Conservation (phyloP, 148 eudicot species). For the Heliosperma pusillum region DNA sequence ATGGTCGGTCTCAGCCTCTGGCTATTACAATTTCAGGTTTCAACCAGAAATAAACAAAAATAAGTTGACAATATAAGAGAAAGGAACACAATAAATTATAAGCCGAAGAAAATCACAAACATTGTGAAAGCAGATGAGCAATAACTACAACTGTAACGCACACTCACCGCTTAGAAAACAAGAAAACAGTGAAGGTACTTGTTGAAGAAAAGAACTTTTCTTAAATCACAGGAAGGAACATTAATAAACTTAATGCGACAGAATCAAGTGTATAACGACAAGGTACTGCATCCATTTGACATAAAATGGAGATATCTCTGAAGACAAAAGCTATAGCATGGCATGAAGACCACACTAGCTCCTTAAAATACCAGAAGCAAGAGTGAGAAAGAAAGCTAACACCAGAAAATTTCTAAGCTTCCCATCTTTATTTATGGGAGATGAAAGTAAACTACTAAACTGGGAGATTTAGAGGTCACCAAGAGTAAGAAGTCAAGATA, state of each 20-base stretch:
- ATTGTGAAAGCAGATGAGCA: not conserved
- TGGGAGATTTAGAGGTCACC: too few relatives aligned
- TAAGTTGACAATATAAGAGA: slow-evolving; percentile 7
- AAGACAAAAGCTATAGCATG: too few relatives aligned
- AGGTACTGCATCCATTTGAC: too few relatives aligned
- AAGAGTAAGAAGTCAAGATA: too few relatives aligned
- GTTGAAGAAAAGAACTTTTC: not conserved
- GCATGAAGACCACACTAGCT: too few relatives aligned
- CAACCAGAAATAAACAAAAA: slow-evolving; percentile 15
- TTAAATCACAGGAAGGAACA: not conserved
- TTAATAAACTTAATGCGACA: not conserved
- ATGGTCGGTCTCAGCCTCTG: slow-evolving; percentile 92
- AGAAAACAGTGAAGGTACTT: not conserved
- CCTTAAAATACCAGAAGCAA: too few relatives aligned
- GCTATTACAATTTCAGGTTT: slow-evolving; percentile 43
- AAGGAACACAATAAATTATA: not conserved
- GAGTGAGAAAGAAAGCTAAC: too few relatives aligned
- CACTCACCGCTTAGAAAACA: not conserved
- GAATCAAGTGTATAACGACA: not conserved
- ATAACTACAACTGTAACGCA: not conserved
- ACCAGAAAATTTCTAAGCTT: too few relatives aligned
- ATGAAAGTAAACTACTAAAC: too few relatives aligned
- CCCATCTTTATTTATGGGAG: too few relatives aligned
- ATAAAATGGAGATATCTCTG: too few relatives aligned
- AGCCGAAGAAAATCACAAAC: not conserved